Base-by-base conservation (phyloP, 1,284 basidiomycete species). In the Ustilago xerochloae region DNA sequence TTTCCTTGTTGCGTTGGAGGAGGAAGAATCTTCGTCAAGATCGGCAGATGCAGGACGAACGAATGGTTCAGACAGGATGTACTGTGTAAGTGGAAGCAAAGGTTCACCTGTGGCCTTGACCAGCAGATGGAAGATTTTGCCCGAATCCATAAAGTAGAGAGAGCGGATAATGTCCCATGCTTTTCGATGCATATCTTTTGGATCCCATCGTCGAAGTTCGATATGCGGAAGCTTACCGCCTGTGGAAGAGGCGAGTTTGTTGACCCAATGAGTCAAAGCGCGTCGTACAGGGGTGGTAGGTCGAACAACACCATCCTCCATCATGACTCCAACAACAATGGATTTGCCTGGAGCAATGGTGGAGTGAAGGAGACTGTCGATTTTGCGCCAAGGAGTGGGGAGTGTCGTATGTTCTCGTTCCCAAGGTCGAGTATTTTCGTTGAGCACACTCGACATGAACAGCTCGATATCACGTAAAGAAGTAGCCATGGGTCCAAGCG, bases 61-160 rank as follows among this genome's bases (percentile, higher is more conserved):
- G 18, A 55, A 67, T 1, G 75, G 75, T 28, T 48, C 45, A 4
- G 62, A 52, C 2, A 77, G 64, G 35, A 78, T 73, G 57, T 51
- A 64, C 9, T 70, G 26, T 0, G 77, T 78, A 20, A 78, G 29
- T 3, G 74, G 64, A 20, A 76, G 51, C 8, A 78, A 41, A 2
- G 77, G 77, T 24, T 78, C 77, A 1, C 61, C 60, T 0, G 74
- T 77, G 1, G 65, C 54, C 18, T 56, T 47, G 20, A 64, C 64
- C 46, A 78, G 54, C 6, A 63, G 58, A 10, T 53, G 24, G 26
- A 77, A 66, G 30, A 66, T 43, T 47, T 66, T 61, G 24, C 77
- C 77, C 7, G 55, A 55, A 4, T 78, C 77, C 58, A 71, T 68
- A 48, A 77, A 78, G 57, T 78, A 78, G 49, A 77, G 65, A 24